A percentile compares a stretch with the other conserved stretches of the same genome.
These are phyloP conservation scores for Russula virescens DNA, from an alignment of 768 basidiomycete genomes.

Conservation along the genomic window DNA sequence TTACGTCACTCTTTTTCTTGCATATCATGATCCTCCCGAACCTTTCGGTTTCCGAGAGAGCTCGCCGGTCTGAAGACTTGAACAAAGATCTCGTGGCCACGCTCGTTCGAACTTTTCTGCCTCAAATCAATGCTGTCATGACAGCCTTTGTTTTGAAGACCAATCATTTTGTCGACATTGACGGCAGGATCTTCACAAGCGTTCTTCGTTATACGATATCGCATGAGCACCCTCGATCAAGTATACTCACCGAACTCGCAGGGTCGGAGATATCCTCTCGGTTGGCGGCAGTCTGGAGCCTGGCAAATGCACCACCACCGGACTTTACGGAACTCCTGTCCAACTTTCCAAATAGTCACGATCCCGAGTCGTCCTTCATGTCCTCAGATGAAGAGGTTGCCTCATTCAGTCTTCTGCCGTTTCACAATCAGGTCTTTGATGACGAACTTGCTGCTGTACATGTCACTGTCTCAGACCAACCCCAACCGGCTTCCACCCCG, in stretches of 20 bases:
- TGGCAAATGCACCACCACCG: slow-evolving; percentile 19
- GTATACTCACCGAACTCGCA: slow-evolving; percentile 26
- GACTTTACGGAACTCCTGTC: slow-evolving; percentile 30
- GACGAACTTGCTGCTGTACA: slow-evolving; percentile 36
- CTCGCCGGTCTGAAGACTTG: slow-evolving; percentile 27
- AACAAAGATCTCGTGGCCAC: slow-evolving; percentile 28
- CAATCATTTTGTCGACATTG: slow-evolving; percentile 39
- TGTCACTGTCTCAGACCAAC: slow-evolving; percentile 26
- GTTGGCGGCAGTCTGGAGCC: slow-evolving; percentile 29
- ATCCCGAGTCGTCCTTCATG: slow-evolving; percentile 15
- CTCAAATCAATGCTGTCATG: slow-evolving; percentile 33
- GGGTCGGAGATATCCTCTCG: slow-evolving; percentile 28
- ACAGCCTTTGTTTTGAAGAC: slow-evolving; percentile 25
- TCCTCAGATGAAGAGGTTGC: slow-evolving; percentile 16
- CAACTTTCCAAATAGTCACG: background rate
- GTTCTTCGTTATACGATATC: slow-evolving; percentile 38
- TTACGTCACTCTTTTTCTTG: slow-evolving; percentile 16
- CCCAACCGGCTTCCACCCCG: slow-evolving; percentile 15
- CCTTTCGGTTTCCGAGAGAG: slow-evolving; percentile 24
- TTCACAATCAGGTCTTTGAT: slow-evolving; percentile 38
- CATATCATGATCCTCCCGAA: slow-evolving; percentile 20
- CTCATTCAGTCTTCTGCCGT: slow-evolving; percentile 32
- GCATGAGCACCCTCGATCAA: slow-evolving; percentile 17
- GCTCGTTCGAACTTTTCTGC: slow-evolving; percentile 39
- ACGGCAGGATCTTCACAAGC: slow-evolving; percentile 46